A percentile compares a stretch with the other conserved stretches of the same genome.
These are phyloP conservation scores for Xylaria grammica DNA, from an alignment of 495 filamentous ascomycete species.

Conservation along the genomic window DNA sequence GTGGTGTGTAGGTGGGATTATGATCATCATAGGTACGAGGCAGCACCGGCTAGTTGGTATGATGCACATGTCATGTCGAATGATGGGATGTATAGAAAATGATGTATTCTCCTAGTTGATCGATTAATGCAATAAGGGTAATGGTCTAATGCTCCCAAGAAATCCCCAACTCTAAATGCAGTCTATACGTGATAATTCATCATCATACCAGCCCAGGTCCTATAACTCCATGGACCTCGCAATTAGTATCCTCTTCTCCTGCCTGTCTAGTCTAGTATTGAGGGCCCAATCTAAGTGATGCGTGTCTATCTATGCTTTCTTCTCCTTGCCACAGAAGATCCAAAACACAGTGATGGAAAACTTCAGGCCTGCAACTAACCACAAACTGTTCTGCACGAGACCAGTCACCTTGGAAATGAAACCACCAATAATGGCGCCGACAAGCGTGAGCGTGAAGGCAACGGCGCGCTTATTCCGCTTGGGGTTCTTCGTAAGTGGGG, in stretches of 20 bases:
- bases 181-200: background rate
- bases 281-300: too few species aligned
- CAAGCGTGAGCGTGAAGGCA: conserved; percentile 60
- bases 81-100: background rate
- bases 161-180: background rate
- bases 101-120: background rate
- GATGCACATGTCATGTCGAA: background rate
- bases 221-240: background rate
- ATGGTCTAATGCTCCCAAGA: background rate
- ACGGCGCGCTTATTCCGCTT: conserved; percentile 68
- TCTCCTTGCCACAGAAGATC: conserved; percentile 22
- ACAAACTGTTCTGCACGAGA: conserved; percentile 34
- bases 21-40: background rate
- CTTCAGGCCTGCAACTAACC: conserved; percentile 35
- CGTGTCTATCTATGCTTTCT: too few species aligned
- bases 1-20: background rate
- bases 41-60: background rate
- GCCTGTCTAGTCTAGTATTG: too few species aligned
- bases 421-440: conserved; percentile 67
- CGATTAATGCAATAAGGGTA: background rate
- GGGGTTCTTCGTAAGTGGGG: conserved; percentile 54
- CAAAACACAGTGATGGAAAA: conserved; percentile 29
- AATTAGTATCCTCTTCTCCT: background rate
- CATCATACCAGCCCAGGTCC: background rate
- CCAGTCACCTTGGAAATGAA: conserved; percentile 53